phyloP scores from a whole-genome alignment of 2,329 filamentous ascomycete genomes.

The Exserohilum turcica region DNA sequence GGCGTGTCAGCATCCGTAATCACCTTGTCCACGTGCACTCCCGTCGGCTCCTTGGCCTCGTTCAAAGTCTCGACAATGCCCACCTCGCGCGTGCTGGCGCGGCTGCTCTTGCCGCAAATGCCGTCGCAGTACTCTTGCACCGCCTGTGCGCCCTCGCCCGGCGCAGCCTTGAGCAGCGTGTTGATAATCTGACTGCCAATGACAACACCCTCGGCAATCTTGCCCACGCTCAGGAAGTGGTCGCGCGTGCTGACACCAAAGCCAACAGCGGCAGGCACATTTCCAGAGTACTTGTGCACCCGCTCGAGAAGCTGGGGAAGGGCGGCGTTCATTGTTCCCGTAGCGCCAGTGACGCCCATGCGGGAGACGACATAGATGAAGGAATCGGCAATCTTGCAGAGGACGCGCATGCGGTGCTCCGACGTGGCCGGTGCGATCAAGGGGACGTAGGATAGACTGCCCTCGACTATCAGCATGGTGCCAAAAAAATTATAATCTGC shows the following conservation, averaged over 20 bases:
- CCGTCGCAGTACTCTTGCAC: constrained; percentile 87
- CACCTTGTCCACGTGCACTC: constrained; percentile 70
- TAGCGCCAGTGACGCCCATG: constrained; percentile 94
- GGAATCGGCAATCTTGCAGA: constrained; percentile 95
- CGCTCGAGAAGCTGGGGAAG: constrained; percentile 81
- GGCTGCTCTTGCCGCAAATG: constrained; percentile 63
- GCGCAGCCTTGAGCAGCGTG: constrained; percentile 70
- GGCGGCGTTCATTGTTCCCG: constrained; percentile 77
- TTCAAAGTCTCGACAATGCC: constrained; percentile 71
- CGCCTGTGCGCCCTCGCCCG: constrained; percentile 69
- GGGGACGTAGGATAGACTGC: constrained; percentile 89
- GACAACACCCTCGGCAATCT: constrained; percentile 89
- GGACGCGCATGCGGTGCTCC: constrained; percentile 88
- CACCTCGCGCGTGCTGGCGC: constrained; percentile 66
- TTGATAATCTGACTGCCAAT: constrained; percentile 96
- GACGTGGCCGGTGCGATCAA: constrained; percentile 94
- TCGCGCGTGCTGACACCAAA: constrained; percentile 96
- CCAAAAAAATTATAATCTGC: background rate
- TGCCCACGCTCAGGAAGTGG: constrained; percentile 84
- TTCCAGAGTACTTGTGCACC: constrained; percentile 90
- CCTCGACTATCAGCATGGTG: constrained; percentile 20
- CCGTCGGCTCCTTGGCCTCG: constrained; percentile 64
- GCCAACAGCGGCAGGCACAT: constrained; percentile 87
- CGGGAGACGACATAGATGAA: constrained; percentile 99
- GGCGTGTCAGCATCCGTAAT: constrained; percentile 63